Evolutionary conservation across 768 basidiomycete genomes (phyloP), one percentile per base, ranked within the genome.

Genomic region (Harrya chromipes): DNA sequence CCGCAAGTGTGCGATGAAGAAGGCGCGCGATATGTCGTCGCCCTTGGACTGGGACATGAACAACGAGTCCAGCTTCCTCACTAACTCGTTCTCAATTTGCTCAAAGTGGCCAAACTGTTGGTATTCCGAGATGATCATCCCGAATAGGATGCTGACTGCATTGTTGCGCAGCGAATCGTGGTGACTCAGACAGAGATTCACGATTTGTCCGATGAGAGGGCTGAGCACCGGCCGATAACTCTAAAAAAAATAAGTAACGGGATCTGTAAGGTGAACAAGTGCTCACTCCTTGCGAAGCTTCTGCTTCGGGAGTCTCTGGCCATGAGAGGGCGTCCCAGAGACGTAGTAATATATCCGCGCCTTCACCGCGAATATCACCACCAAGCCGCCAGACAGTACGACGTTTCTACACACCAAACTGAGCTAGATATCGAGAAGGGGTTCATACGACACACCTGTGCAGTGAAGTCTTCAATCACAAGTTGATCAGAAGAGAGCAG

Each of bases 321-420:
- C 85, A 87, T 4, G 86, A 90, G 19, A 98, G 76, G 2, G 89
- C 82, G 59, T 88, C 82, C 95, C 95, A 98, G 6, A 94, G 71
- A 27, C 77, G 82, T 14, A 87, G 68, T 39, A 97, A 67, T 48
- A 95, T 83, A 6, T 80, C 73, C 2, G 93, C 87, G 14, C 93
- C 94, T 66, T 95, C 90, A 10, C 93, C 94, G 20, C 95, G 82
- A 60, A 97, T 83, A 70, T 98, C 95, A 23, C 94, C 94, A 6
- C 90, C 92, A n/a, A 97, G 80, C 33, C 91, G 82, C 94, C 94
- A 97, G 10, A 94, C 90, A 4, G 94, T 90, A 37, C 94, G 84
- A 36, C 93, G 88, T 84, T 92, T 92, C 90, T 97, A 50, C 29
- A 40, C 35, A 40, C 35, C 40, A 12, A 45, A 45, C 27, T 54